phyloP scores from a whole-genome alignment of 345 rosid genomes.

The Balakata baccata region DNA sequence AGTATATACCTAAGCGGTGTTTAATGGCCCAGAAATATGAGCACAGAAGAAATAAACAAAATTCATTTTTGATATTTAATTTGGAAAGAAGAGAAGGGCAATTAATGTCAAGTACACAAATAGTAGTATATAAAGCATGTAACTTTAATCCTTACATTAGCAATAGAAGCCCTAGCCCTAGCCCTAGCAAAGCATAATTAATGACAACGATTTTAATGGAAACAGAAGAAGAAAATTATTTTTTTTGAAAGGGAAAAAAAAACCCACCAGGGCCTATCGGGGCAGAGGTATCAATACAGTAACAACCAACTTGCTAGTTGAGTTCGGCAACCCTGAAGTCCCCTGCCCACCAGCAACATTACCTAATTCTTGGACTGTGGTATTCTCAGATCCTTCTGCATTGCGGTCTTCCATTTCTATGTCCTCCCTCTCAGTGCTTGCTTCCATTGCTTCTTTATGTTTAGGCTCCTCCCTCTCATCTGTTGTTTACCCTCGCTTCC shows the following conservation, averaged over 20 bases:
- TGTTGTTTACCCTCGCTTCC: neutral
- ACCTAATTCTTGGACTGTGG: neutral
- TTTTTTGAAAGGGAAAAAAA: neutral
- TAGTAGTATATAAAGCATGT: neutral
- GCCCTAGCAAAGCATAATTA: neutral
- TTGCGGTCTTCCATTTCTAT: neutral
- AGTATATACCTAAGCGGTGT: neutral
- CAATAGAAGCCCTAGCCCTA: neutral
- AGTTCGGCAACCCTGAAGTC: neutral
- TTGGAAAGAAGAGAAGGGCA: neutral
- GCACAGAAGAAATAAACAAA: too few relatives aligned
- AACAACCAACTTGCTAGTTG: neutral
- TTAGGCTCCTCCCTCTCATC: neutral
- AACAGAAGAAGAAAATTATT: neutral
- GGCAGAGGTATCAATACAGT: neutral
- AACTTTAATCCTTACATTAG: neutral
- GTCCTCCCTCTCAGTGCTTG: neutral
- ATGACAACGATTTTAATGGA: neutral
- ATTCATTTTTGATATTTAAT: neutral
- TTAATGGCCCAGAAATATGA: neutral
- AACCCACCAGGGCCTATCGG: neutral
- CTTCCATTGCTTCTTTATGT: neutral
- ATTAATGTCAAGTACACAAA: neutral
- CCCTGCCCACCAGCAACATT: neutral
- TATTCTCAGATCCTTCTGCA: neutral